Conservation (phyloP, 495 filamentous ascomycete genomes). For the Talaromyces thailandensis region DNA sequence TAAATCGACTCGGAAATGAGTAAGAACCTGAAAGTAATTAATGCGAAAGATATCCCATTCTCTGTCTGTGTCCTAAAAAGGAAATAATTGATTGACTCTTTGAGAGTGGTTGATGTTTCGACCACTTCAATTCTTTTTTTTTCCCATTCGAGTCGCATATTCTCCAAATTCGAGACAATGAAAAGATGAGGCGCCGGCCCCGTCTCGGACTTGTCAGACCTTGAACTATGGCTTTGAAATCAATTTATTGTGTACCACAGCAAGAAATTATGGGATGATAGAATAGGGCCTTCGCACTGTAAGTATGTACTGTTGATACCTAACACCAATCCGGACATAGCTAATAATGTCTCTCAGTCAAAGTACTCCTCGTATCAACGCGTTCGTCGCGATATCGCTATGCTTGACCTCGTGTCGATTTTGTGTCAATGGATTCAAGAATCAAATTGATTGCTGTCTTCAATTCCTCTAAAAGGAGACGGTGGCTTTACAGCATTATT, state of each 20-base stretch:
- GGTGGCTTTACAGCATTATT: no score
- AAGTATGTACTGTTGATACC: not conserved
- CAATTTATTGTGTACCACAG: not conserved
- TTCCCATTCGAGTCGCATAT: not conserved
- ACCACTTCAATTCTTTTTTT: not conserved
- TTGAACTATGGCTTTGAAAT: not conserved
- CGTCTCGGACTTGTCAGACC: not conserved
- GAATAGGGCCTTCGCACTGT: not conserved
- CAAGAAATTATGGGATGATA: not conserved
- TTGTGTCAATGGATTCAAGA: no score
- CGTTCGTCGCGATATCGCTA: no score
- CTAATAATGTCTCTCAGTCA: no score
- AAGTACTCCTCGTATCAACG: no score
- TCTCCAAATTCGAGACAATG: not conserved
- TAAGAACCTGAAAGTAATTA: not conserved
- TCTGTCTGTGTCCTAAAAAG: not conserved
- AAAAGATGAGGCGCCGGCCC: not conserved
- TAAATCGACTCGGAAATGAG: not conserved
- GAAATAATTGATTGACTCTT: not conserved
- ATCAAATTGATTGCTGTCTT: no score
- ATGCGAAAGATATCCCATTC: not conserved
- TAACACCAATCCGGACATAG: no score
- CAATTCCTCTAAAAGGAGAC: no score
- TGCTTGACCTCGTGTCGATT: no score
- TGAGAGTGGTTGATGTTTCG: not conserved